Percentiles rank a stretch among this genome's conserved stretches.
phyloP scores from a whole-genome alignment of 1,284 basidiomycete species.

The Pyrrhoderma noxium region DNA sequence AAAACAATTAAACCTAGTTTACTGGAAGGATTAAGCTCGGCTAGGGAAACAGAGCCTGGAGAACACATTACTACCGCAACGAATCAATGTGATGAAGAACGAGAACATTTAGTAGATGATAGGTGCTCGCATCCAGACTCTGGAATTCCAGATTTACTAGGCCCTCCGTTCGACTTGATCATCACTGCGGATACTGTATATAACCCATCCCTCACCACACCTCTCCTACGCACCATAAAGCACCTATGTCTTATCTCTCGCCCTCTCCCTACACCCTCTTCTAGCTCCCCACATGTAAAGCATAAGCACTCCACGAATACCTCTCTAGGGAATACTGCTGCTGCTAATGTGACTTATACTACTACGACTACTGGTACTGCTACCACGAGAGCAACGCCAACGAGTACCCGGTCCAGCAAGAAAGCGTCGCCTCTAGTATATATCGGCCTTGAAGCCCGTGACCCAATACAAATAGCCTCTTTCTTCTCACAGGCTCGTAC shows the following conservation, averaged over 20 bases:
- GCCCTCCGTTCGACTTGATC: constrained; percentile 70
- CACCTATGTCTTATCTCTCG: constrained; percentile 35
- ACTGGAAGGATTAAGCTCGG: too few species aligned
- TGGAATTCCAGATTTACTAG: constrained; percentile 25
- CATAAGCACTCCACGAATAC: neutral
- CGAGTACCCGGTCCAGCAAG: neutral
- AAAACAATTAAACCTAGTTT: too few species aligned
- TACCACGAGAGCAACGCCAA: too few species aligned
- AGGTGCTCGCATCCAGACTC: too few species aligned
- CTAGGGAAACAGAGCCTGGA: too few species aligned
- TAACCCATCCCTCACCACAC: constrained; percentile 50
- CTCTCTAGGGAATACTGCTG: too few species aligned
- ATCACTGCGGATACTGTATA: constrained; percentile 85
- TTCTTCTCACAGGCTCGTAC: constrained; percentile 41
- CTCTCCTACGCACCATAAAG: constrained; percentile 65
- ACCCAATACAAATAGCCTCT: constrained; percentile 54
- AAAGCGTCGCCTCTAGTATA: constrained; percentile 32
- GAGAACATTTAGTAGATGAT: too few species aligned
- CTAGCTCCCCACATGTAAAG: constrained; percentile 5
- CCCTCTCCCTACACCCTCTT: constrained; percentile 19
- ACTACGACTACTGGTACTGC: too few species aligned
- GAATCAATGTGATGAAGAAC: too few species aligned
- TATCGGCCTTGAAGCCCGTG: constrained; percentile 72
- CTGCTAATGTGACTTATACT: too few species aligned
- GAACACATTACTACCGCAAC: too few species aligned